A percentile compares a stretch with the other conserved stretches of the same genome.
These are phyloP conservation scores for Margaritispora aquatica DNA, from an alignment of 495 filamentous ascomycete genomes.

Conservation along the genomic window DNA sequence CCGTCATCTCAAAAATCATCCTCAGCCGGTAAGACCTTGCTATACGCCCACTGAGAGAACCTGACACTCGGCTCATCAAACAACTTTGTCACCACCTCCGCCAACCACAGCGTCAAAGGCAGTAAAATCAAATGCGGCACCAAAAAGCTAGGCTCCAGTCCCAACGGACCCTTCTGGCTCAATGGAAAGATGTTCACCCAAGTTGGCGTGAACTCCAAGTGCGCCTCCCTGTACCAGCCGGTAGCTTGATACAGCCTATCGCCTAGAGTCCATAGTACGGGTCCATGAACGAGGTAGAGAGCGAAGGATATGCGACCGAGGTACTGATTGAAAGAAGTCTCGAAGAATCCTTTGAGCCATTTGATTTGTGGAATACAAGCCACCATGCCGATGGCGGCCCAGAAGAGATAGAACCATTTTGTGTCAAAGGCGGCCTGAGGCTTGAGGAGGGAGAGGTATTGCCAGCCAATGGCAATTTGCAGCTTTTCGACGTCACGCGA, in stretches of 20 bases:
- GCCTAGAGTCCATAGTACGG: constrained; percentile 44
- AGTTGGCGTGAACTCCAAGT: constrained; percentile 28
- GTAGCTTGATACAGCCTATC: constrained; percentile 45
- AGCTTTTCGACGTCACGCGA: constrained; percentile 28
- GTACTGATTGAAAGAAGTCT: constrained; percentile 52
- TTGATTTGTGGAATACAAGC: constrained; percentile 46
- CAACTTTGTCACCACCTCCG: constrained; percentile 46
- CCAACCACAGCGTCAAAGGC: constrained; percentile 50
- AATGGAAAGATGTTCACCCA: constrained; percentile 18
- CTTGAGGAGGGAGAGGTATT: constrained; percentile 39
- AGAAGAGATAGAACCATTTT: constrained; percentile 49
- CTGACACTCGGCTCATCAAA: constrained; percentile 51
- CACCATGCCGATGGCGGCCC: constrained; percentile 46
- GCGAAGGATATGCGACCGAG: constrained; percentile 51
- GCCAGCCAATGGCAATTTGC: constrained; percentile 36
- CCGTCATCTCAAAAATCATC: too few species aligned
- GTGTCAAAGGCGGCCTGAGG: constrained; percentile 45
- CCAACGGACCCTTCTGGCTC: constrained; percentile 36
- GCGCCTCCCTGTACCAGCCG: constrained; percentile 41
- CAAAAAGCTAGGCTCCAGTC: constrained; percentile 48
- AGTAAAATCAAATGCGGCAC: constrained; percentile 46
- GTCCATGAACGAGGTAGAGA: constrained; percentile 52
- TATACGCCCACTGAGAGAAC: constrained; percentile 48
- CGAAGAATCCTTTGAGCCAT: constrained; percentile 47
- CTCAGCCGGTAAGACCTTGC: constrained; percentile 8